Evolutionary conservation across 441 rosid species (phyloP).

Genomic region (Macaranga tanarius): DNA sequence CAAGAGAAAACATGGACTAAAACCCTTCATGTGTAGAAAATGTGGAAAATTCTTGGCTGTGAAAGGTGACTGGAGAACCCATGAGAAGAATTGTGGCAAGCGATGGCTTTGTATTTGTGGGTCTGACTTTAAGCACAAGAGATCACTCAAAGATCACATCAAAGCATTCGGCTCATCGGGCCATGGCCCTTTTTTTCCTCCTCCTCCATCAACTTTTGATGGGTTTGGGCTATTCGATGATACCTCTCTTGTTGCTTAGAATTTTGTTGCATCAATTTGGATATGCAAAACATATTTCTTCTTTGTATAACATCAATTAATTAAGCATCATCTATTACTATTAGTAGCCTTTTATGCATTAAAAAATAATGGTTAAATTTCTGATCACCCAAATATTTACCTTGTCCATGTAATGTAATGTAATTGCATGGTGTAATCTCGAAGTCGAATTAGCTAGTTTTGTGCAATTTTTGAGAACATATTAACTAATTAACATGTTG

Average conservation of each 20-base stretch:
- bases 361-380: too few relatives aligned
- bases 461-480: too few relatives aligned
- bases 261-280: not conserved
- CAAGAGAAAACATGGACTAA: conserved; percentile 76
- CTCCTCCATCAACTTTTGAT: conserved; percentile 20
- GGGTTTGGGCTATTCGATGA: conserved; percentile 30
- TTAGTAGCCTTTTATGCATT: too few relatives aligned
- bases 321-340: too few relatives aligned
- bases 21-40: conserved; percentile 63
- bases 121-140: conserved; percentile 86
- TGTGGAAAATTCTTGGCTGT: conserved; percentile 77
- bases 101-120: conserved; percentile 87
- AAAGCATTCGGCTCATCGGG: conserved; percentile 67
- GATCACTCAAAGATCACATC: conserved; percentile 82
- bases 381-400: too few relatives aligned
- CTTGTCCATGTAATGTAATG: too few relatives aligned
- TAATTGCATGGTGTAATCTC: too few relatives aligned
- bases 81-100: conserved; percentile 86
- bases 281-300: not conserved
- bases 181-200: conserved; percentile 55
- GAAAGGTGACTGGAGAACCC: conserved; percentile 92
- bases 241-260: conserved; percentile 17
- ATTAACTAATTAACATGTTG: too few relatives aligned
- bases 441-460: too few relatives aligned
- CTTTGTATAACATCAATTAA: too few relatives aligned